Base-by-base conservation (phyloP, 306 rosid species). In the Citrullus amarus region DNA sequence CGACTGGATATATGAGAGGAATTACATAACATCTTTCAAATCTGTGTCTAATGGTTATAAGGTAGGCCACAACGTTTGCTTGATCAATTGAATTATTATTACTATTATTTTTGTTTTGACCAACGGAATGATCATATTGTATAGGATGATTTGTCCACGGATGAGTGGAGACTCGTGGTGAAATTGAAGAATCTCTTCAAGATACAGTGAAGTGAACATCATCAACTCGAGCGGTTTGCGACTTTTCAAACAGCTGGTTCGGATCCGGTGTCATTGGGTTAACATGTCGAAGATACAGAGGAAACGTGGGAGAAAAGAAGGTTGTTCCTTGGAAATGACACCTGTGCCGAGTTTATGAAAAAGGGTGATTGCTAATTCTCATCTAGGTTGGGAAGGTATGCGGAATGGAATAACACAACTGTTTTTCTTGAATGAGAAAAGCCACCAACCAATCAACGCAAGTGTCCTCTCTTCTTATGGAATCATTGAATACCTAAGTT, bases 101-200 rank as follows among this genome's bases (percentile, higher is more conserved):
- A 53, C 4, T 25, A 25, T 41, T 41, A 4, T 57, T 59, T 60
- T 36, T 6, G 46, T 43, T 58, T 43, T 41, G 51, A 66, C 44
- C 74, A 57, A 36, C 6, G 9, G 9, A 65, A 18, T 61, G 10
- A 63, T 10, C 9, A 16, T 46, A 15, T n/a, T 39, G 22, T 82
- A 67, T 76, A 95, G 97, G 97, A 95, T 74, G 97, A 95, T 11
- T 86, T 95, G 75, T 59, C 80, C 17, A 84, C 43, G 15, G 98
- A 95, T 0, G 98, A 95, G 71, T 92, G 99, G 99, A 92, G 14
- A 85, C 86, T 92, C 85, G 83, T 92, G 72, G 91, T 87, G 83
- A 91, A 90, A 84, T 80, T 95, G 93, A 95, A 92, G 89, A 86
- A 14, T 63, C 84, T 91, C 81, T 92, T 95, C 88, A 84, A 80